phyloP scores from a whole-genome alignment of 1,284 basidiomycete species.

The Ceratobasidium sp. region DNA sequence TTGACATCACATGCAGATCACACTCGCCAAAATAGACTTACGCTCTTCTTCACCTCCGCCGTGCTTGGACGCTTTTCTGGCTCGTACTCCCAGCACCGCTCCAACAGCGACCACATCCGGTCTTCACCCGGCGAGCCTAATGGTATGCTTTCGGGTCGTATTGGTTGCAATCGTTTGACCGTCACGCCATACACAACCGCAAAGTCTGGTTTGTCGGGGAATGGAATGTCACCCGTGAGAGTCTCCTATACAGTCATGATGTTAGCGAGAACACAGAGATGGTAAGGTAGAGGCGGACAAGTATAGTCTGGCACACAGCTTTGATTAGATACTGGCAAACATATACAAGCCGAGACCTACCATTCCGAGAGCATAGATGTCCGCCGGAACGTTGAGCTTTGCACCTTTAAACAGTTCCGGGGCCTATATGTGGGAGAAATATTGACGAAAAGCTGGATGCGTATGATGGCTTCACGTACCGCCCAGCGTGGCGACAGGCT shows the following conservation, averaged over 20 bases:
- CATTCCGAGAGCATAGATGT: constrained; percentile 19
- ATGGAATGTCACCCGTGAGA: background rate
- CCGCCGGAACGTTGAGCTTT: background rate
- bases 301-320: background rate
- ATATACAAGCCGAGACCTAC: background rate
- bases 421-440: background rate
- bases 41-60: background rate
- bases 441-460: too few relatives aligned
- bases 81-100: background rate
- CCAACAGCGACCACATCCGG: background rate
- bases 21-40: background rate
- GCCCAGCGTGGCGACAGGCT: background rate
- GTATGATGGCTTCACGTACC: background rate
- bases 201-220: background rate
- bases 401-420: background rate
- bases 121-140: background rate
- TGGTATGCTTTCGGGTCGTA: background rate
- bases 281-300: background rate
- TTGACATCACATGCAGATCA: too few relatives aligned
- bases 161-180: background rate
- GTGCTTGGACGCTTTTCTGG: background rate
- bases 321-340: too few relatives aligned
- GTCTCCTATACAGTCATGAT: background rate
- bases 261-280: background rate
- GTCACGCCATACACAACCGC: background rate